Evolutionary conservation across 2,329 filamentous ascomycete species (phyloP).

Genomic region (Neoscytalidium dimidiatum): DNA sequence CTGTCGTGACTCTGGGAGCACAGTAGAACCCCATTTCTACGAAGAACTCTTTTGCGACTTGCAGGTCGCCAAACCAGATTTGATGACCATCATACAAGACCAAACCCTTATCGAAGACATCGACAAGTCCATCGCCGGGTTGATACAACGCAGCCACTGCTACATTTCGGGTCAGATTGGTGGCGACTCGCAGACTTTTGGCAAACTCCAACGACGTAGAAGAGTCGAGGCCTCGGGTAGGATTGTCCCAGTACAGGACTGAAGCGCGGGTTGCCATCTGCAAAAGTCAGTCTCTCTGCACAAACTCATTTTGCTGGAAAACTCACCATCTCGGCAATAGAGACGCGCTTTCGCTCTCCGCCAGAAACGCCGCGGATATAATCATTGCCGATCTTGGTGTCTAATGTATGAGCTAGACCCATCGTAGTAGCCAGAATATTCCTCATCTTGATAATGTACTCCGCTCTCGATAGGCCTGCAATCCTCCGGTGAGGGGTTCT

Average conservation of each 20-base stretch:
- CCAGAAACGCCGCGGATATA: slow-evolving; percentile 74
- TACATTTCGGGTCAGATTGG: slow-evolving; percentile 66
- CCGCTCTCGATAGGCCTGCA: slow-evolving; percentile 55
- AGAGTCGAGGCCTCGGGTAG: slow-evolving; percentile 71
- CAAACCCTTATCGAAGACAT: slow-evolving; percentile 69
- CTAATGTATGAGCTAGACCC: slow-evolving; percentile 70
- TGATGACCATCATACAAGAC: slow-evolving; percentile 69
- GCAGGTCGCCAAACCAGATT: slow-evolving; percentile 68
- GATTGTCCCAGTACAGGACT: slow-evolving; percentile 76
- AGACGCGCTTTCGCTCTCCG: slow-evolving; percentile 79
- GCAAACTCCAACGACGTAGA: slow-evolving; percentile 77
- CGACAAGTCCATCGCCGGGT: slow-evolving; percentile 67
- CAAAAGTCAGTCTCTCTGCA: neutral
- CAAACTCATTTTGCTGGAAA: neutral
- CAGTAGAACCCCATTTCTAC: slow-evolving; percentile 70
- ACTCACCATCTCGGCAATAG: slow-evolving; percentile 69
- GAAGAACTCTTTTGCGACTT: slow-evolving; percentile 69
- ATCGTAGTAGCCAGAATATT: slow-evolving; percentile 77
- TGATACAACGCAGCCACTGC: slow-evolving; percentile 75
- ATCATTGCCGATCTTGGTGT: slow-evolving; percentile 75
- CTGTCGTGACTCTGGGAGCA: slow-evolving; percentile 69
- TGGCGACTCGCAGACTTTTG: slow-evolving; percentile 67
- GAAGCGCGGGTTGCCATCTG: slow-evolving; percentile 61
- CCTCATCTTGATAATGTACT: slow-evolving; percentile 63
- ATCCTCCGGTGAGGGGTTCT: slow-evolving; percentile 65